These are phyloP conservation scores for Erodium moschatum DNA, from an alignment of 441 rosid species.

Conservation along the genomic window DNA sequence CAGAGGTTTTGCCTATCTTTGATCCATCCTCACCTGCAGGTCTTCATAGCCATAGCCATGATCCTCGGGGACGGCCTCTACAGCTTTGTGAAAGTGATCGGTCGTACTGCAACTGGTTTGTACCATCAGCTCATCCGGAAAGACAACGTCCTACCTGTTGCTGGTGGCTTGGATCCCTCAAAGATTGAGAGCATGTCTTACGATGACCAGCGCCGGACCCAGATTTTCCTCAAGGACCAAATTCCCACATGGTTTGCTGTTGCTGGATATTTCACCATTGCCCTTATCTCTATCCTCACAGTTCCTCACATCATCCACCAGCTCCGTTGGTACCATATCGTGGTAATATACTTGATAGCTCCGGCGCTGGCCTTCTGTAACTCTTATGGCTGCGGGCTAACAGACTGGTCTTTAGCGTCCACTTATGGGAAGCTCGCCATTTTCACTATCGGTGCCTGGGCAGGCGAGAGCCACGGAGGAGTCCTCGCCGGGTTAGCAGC, in stretches of 20 bases:
- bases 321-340: slow-evolving; percentile 33
- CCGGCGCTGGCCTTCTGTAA: slow-evolving; percentile 37
- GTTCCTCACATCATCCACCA: slow-evolving; percentile 16
- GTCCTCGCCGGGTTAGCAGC: slow-evolving; percentile 20
- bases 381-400: slow-evolving; percentile 40
- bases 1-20: too few species aligned
- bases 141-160: slow-evolving; percentile 12
- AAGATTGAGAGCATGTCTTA: neutral
- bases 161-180: neutral
- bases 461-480: slow-evolving; percentile 27
- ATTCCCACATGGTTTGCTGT: neutral
- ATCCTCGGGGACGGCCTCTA: slow-evolving; percentile 27
- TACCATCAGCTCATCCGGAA: neutral
- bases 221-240: slow-evolving; percentile 16
- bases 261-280: neutral
- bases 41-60: slow-evolving; percentile 19
- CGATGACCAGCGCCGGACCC: slow-evolving; percentile 14
- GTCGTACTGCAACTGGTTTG: neutral
- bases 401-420: slow-evolving; percentile 33
- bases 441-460: slow-evolving; percentile 26
- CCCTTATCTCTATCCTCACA: neutral
- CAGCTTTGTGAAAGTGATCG: slow-evolving; percentile 19
- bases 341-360: slow-evolving; percentile 28
- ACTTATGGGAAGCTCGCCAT: slow-evolving; percentile 39
- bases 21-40: slow-evolving; percentile 6